A percentile compares a stretch with the other conserved stretches of the same genome.
Conservation (phyloP, 1,139 yeast species). For the Diutina pseudorugosa region DNA sequence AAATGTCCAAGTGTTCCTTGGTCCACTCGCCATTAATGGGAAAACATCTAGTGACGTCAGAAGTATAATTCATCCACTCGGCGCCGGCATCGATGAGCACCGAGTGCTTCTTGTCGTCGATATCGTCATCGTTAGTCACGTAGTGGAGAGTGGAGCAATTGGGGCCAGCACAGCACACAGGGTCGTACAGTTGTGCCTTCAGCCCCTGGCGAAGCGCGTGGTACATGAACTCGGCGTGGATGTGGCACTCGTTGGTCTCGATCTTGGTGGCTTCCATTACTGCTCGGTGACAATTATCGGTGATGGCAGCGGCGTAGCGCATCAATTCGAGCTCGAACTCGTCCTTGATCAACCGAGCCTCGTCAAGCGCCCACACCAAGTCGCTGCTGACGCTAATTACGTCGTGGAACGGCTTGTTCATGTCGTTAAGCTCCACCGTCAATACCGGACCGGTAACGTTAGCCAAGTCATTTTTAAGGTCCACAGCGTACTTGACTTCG, state of each 20-base stretch:
- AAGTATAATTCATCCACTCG: conserved; percentile 87
- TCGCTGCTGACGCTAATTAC: conserved; percentile 11
- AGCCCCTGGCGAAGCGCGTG: conserved; percentile 93
- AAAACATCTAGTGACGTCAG: conserved; percentile 92
- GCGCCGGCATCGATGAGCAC: conserved; percentile 94
- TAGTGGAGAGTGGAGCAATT: conserved; percentile 88
- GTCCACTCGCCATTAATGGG: conserved; percentile 89
- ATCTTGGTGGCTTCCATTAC: conserved; percentile 90
- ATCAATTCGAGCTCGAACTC: conserved; percentile 63
- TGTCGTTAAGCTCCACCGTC: conserved; percentile 34
- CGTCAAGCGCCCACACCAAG: conserved; percentile 71
- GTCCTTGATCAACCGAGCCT: conserved; percentile 76
- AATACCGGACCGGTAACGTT: conserved; percentile 7
- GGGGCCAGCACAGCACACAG: conserved; percentile 91
- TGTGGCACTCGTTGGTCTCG: conserved; percentile 78
- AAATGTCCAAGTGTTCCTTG: conserved; percentile 71
- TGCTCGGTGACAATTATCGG: conserved; percentile 80
- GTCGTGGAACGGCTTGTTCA: conserved; percentile 21
- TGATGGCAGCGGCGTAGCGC: conserved; percentile 70
- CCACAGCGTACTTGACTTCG: conserved; percentile 51
- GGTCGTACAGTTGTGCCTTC: conserved; percentile 80
- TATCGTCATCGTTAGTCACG: conserved; percentile 65
- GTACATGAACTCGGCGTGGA: conserved; percentile 90
- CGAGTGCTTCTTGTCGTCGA: conserved; percentile 38
- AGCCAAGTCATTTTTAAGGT: conserved; percentile 24